These are phyloP conservation scores for Helicostylum pulchrum DNA, from an alignment of 192 early-diverging fungal genomes.

Conservation along the genomic window DNA sequence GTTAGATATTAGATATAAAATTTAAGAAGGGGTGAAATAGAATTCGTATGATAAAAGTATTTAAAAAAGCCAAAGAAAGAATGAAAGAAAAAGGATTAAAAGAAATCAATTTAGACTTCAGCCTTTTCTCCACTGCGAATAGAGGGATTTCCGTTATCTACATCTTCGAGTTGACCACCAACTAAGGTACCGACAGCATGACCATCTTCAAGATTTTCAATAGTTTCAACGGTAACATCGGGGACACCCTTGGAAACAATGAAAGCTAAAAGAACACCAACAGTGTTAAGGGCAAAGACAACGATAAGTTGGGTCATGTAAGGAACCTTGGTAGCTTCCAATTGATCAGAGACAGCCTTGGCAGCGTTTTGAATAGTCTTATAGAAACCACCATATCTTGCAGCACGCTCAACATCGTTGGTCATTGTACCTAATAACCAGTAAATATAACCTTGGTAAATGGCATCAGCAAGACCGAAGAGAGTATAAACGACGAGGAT, in stretches of 20 bases:
- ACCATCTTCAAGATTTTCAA: constrained; percentile 27
- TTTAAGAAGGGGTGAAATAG: no score
- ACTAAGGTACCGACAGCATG: constrained; percentile 25
- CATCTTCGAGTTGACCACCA: constrained; percentile 29
- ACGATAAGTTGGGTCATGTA: constrained; percentile 46
- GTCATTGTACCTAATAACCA: constrained; percentile 86
- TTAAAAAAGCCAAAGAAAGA: no score
- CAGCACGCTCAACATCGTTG: constrained; percentile 70
- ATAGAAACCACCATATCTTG: constrained; percentile 84
- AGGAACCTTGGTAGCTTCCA: constrained; percentile 52
- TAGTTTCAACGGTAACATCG: constrained; percentile 36
- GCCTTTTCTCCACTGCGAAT: background rate
- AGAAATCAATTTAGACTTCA: constrained; percentile 1
- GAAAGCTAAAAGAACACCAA: constrained; percentile 26
- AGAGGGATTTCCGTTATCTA: constrained; percentile 4
- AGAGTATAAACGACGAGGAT: constrained; percentile 68
- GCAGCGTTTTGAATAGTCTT: constrained; percentile 85
- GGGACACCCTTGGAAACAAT: constrained; percentile 27
- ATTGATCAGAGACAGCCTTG: constrained; percentile 65
- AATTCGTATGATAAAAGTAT: no score
- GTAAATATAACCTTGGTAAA: constrained; percentile 80
- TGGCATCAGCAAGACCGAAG: constrained; percentile 77
- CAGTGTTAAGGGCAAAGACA: constrained; percentile 20
- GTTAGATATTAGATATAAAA: no score
- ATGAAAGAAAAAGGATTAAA: no score